Conservation (phyloP, 805 yeast genomes). For the Barnettozyma salicaria region DNA sequence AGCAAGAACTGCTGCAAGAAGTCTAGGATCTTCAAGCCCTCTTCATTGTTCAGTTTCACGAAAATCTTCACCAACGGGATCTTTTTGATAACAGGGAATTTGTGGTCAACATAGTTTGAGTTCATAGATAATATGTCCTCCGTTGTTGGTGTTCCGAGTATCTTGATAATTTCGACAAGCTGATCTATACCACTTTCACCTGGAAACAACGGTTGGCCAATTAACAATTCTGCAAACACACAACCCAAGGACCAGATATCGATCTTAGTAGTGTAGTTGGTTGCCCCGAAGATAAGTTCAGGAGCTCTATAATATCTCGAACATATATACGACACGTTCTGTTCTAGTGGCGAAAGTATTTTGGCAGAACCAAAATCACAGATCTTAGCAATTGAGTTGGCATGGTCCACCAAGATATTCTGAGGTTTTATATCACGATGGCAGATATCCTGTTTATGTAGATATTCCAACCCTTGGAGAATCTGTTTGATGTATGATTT, state of each 20-base stretch:
- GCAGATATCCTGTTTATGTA: slow-evolving; percentile 75
- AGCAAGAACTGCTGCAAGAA: slow-evolving; percentile 53
- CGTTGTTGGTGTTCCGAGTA: slow-evolving; percentile 89
- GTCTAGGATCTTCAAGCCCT: slow-evolving; percentile 43
- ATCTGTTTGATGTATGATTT: slow-evolving; percentile 78
- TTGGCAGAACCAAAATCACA: slow-evolving; percentile 98
- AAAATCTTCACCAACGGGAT: slow-evolving; percentile 66
- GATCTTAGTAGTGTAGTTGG: slow-evolving; percentile 92
- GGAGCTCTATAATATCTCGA: slow-evolving; percentile 97
- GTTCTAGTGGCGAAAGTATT: slow-evolving; percentile 81
- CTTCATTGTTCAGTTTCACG: slow-evolving; percentile 39
- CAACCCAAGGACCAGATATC: slow-evolving; percentile 98
- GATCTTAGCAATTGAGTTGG: slow-evolving; percentile 75
- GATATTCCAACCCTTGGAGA: slow-evolving; percentile 70
- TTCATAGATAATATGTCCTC: slow-evolving; percentile 93
- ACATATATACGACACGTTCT: slow-evolving; percentile 94
- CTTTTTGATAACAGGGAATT: slow-evolving; percentile 82
- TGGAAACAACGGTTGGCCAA: slow-evolving; percentile 96
- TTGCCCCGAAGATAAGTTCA: slow-evolving; percentile 94
- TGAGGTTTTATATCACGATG: slow-evolving; percentile 94
- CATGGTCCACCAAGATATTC: slow-evolving; percentile 81
- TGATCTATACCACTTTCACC: slow-evolving; percentile 98
- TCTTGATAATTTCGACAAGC: slow-evolving; percentile 91
- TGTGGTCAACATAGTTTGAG: slow-evolving; percentile 95
- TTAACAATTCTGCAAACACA: slow-evolving; percentile 92